Evolutionary conservation across 305 asterid genomes (phyloP), one percentile per base, ranked within the genome.

Genomic region (Striga hermonthica): DNA sequence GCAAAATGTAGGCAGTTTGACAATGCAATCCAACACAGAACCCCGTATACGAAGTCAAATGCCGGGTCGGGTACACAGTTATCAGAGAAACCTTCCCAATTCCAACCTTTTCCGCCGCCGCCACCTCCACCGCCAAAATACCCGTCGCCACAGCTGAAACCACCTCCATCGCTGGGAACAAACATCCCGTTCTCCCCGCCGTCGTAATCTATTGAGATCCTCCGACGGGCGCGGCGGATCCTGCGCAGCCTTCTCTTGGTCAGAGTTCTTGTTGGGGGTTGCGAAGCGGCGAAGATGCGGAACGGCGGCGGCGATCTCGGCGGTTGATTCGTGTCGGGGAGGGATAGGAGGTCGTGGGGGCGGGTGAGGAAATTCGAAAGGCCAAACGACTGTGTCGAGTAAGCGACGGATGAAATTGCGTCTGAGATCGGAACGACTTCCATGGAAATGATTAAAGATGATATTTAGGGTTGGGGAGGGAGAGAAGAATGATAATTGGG

Each of bases 1-100:
- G 96, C 86, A 41, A 86, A 91, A 72, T 83, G 89, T 85, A 91
- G 80, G 80, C 98, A 91, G 71, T 91, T 85, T 0, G 98, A 86
- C 72, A 91, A 75, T 31, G 87, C 89, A 14, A 89, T 82, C 96
- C 86, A 88, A 57, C 91, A 78, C 60, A 91, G 57, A 61, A 91
- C 82, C 83, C 82, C 95, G 39, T 83, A 91, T 3, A 91, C 98
- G 22, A 91, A 79, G 80, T 91, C 96, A 44, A 88, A 91, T 9
- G 96, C 98, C 43, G 96, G 96, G 71, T 91, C 95, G 12, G 85
- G 59, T 35, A 81, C 68, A 4, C 88, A 79, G 41, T 84, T 56
- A 13, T 82, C 81, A 0, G 84, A 59, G 52, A 68, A 74, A 35
- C 80, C 98, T 31, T 73, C 94, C 98, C 98, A 85, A 67, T 82